Evolutionary conservation across 148 eudicot species (phyloP).

Genomic region (Rhododendron williamsianum): DNA sequence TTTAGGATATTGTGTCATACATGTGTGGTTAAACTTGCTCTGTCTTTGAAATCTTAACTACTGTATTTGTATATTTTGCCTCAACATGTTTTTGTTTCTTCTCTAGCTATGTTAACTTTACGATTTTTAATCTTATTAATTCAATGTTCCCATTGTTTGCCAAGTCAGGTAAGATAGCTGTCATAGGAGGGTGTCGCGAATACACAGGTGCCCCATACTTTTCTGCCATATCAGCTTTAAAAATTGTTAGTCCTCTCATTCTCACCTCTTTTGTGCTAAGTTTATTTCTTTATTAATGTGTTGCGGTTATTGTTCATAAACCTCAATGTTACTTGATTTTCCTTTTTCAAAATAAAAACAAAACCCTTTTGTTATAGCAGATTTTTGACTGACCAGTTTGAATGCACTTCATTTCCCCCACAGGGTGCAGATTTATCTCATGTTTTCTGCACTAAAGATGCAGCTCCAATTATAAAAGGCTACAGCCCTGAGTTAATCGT

Average conservation of each 20-base stretch:
- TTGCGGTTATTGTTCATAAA: not conserved
- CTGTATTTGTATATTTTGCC: not conserved
- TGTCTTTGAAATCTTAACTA: not conserved
- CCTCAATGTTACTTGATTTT: not conserved
- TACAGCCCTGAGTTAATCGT: constrained; percentile 96
- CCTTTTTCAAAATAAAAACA: not conserved
- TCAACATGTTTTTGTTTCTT: not conserved
- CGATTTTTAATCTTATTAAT: not conserved
- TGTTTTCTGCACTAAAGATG: constrained; percentile 94
- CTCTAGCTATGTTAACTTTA: not conserved
- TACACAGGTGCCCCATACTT: constrained; percentile 99
- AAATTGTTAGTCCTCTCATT: constrained; percentile 58
- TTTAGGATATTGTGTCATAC: not conserved
- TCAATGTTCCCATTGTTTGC: constrained; percentile 4
- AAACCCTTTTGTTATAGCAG: not conserved
- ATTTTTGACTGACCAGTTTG: not conserved
- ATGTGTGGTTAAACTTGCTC: not conserved
- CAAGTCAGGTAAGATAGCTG: constrained; percentile 85
- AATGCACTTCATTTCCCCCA: constrained; percentile 5
- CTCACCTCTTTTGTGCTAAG: not conserved
- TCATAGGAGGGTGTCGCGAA: constrained; percentile 94
- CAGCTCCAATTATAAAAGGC: constrained; percentile 88
- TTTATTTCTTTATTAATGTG: not conserved
- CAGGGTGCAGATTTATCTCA: constrained; percentile 99
- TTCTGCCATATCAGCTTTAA: constrained; percentile 91